These are phyloP conservation scores for Rubus parviflorus DNA, from an alignment of 306 rosid genomes.

Conservation along the genomic window DNA sequence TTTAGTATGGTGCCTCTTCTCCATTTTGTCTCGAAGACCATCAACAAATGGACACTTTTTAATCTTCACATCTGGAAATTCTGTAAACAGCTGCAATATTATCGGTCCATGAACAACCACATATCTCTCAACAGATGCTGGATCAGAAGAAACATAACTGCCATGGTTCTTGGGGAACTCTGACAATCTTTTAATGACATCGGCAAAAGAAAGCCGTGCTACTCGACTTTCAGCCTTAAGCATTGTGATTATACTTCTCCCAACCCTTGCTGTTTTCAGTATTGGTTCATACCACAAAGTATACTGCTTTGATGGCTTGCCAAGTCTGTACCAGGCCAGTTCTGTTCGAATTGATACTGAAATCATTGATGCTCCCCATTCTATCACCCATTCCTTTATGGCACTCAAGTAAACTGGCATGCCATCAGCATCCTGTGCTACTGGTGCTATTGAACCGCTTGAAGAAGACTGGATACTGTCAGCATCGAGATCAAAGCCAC, in stretches of 20 bases:
- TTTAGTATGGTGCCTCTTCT: constrained; percentile 89
- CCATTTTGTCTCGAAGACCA: constrained; percentile 79
- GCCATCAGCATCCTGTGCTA: constrained; percentile 58
- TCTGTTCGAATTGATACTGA: constrained; percentile 89
- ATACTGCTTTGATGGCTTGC: constrained; percentile 90
- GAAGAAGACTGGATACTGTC: constrained; percentile 65
- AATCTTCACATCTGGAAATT: constrained; percentile 69
- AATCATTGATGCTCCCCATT: constrained; percentile 85
- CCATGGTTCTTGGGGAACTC: constrained; percentile 44
- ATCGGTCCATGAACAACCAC: constrained; percentile 94
- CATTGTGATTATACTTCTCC: constrained; percentile 67
- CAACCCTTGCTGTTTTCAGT: constrained; percentile 78
- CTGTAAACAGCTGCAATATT: constrained; percentile 80
- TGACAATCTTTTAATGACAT: constrained; percentile 63
- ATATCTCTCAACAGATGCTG: constrained; percentile 68
- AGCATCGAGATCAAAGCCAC: constrained; percentile 70
- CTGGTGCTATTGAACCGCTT: constrained; percentile 43
- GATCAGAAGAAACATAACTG: constrained; percentile 72
- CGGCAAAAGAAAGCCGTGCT: constrained; percentile 76
- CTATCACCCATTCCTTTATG: constrained; percentile 97
- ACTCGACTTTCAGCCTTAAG: constrained; percentile 85
- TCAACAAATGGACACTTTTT: constrained; percentile 73
- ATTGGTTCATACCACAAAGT: constrained; percentile 86
- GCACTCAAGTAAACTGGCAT: constrained; percentile 87
- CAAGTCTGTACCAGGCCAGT: constrained; percentile 96